Evolutionary conservation across 768 basidiomycete genomes (phyloP).

Genomic region (Mycena epipterygia): DNA sequence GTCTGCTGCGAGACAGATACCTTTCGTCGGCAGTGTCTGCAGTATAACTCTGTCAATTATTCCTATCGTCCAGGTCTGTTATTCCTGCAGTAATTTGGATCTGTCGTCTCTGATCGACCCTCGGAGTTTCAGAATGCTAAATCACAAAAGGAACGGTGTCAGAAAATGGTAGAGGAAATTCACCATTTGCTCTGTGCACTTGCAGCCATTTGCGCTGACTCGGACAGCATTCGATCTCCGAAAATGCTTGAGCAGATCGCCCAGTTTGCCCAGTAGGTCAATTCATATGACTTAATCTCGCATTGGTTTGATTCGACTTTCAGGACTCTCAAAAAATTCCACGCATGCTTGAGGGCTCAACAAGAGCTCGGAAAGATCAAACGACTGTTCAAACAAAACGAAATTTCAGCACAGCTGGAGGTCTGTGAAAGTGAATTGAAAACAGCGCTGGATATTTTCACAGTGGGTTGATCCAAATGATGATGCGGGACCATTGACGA

Average conservation of each 20-base stretch:
- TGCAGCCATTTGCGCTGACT: background rate
- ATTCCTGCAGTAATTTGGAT: background rate
- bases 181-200: background rate
- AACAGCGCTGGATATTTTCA: background rate
- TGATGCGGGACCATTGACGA: background rate
- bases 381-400: slow-evolving; percentile 3
- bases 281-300: background rate
- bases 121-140: background rate
- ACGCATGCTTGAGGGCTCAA: background rate
- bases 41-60: background rate
- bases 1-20: background rate
- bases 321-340: background rate
- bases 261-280: background rate
- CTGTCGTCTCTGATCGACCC: background rate
- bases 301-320: background rate
- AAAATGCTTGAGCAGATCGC: background rate
- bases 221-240: background rate
- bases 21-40: background rate
- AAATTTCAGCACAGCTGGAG: background rate
- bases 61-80: background rate
- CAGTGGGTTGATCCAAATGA: background rate
- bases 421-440: background rate
- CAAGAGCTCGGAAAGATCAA: background rate
- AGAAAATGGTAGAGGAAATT: background rate
- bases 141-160: background rate